Evolutionary conservation across 2,329 filamentous ascomycete species (phyloP), one percentile per base, ranked within the genome.

Genomic region (Diaporthe ampelina): DNA sequence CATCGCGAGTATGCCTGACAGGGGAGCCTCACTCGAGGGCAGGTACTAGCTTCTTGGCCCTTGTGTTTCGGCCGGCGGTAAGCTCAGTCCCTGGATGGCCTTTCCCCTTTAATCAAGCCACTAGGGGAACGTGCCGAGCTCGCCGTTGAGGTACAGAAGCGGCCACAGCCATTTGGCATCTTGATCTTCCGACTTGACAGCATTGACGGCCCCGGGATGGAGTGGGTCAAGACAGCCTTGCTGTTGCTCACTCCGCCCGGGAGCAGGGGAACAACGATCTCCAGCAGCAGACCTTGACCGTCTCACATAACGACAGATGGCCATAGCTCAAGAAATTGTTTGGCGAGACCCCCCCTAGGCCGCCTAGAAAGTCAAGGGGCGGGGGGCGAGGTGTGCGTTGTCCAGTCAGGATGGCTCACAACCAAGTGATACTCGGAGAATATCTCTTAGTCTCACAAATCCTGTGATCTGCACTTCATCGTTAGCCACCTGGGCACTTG

Each of bases 331-430:
- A 15, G 11, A 8, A 26, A 26, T 32, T 40, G 13, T 52, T n/a
- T 29, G 26, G 52, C 21, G 9, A 52, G 21, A 11, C 29, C 13
- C 63, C 63, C 45, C 45, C 13, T 40, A 11, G 63, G 45, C 17
- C 29, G 63, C 63, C 63, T 17, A 67, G 63, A 26, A 67, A 45
- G 29, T 67, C 63, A 67, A 26, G 63, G 35, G 63, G 63, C 63
- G 45, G 45, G 45, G 45, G 29, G 32, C 8, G 45, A 52, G 7
- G 4, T 13, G 45, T 11, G 29, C 32, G 1, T 21, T 52, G 45
- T 52, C 63, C 45, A 67, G 45, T 67, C 45, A 67, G 45, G n/a
- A 52, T 40, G 11, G 32, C 63, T 37, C 15, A 26, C 21, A n/a
- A 37, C 9, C 29, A 52, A 52, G 24, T 40, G 63, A 52, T 67